These are phyloP conservation scores for Multifurca ochricompacta DNA, from an alignment of 768 basidiomycete genomes.

Conservation along the genomic window DNA sequence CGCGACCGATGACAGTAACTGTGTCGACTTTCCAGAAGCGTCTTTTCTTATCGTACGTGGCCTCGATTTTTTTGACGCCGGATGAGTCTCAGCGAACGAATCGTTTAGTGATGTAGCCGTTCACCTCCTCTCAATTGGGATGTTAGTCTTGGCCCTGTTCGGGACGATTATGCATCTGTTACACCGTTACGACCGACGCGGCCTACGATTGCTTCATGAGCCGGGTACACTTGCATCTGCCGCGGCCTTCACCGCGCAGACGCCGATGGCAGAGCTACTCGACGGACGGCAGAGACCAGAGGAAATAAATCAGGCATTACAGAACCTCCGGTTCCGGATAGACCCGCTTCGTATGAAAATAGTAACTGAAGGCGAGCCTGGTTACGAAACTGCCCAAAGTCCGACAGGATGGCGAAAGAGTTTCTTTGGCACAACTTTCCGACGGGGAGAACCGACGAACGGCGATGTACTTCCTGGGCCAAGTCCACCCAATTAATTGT, in stretches of 20 bases:
- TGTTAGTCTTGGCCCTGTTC: constrained; percentile 39
- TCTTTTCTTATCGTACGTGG: constrained; percentile 40
- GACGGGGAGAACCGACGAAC: background rate
- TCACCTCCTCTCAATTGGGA: constrained; percentile 35
- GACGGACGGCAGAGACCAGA: constrained; percentile 32
- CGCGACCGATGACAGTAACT: constrained; percentile 32
- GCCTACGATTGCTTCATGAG: constrained; percentile 38
- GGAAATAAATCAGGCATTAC: constrained; percentile 36
- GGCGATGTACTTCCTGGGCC: background rate
- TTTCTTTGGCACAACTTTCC: background rate
- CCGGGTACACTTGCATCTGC: constrained; percentile 51
- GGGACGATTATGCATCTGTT: constrained; percentile 39
- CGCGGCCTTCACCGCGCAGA: constrained; percentile 45
- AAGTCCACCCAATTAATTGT: background rate
- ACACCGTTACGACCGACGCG: constrained; percentile 38
- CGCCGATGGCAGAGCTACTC: constrained; percentile 39
- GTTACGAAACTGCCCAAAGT: constrained; percentile 30
- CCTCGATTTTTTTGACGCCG: background rate
- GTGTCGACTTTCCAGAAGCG: constrained; percentile 39
- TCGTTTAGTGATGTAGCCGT: constrained; percentile 33
- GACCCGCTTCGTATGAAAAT: constrained; percentile 43
- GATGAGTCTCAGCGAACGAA: background rate
- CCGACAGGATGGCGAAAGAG: background rate
- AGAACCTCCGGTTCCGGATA: constrained; percentile 42
- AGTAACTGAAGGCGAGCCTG: constrained; percentile 45